Evolutionary conservation across 2,329 filamentous ascomycete species (phyloP).

Genomic region (Domatiomyces catenatus): DNA sequence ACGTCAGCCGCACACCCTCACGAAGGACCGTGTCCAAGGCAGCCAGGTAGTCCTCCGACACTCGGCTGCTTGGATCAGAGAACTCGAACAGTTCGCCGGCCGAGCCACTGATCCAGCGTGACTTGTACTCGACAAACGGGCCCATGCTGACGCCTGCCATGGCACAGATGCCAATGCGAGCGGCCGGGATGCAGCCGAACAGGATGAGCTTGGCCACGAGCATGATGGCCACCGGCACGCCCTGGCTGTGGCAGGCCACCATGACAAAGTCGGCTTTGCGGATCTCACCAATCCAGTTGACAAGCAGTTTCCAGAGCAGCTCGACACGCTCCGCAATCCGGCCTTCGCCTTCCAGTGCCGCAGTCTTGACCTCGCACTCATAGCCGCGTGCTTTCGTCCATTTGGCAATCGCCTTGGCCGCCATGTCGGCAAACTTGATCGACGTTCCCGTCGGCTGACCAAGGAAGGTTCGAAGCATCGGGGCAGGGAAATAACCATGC

Average conservation of each 20-base stretch:
- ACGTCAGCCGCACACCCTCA: slow-evolving; percentile 70
- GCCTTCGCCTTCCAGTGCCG: slow-evolving; percentile 87
- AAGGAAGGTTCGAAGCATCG: slow-evolving; percentile 73
- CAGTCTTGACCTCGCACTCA: slow-evolving; percentile 73
- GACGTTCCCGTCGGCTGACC: slow-evolving; percentile 94
- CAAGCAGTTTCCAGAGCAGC: slow-evolving; percentile 79
- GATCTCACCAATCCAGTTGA: slow-evolving; percentile 90
- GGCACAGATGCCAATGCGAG: slow-evolving; percentile 70
- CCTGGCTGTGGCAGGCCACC: slow-evolving; percentile 88
- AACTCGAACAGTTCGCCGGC: slow-evolving; percentile 96
- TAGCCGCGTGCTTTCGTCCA: slow-evolving; percentile 67
- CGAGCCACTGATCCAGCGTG: slow-evolving; percentile 72
- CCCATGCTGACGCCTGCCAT: slow-evolving; percentile 88
- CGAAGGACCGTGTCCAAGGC: slow-evolving; percentile 59
- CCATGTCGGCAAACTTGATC: slow-evolving; percentile 77
- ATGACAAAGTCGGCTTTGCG: slow-evolving; percentile 76
- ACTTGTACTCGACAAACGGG: slow-evolving; percentile 83
- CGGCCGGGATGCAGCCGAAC: slow-evolving; percentile 58
- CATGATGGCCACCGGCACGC: slow-evolving; percentile 86
- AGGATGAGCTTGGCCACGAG: slow-evolving; percentile 83
- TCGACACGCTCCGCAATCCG: slow-evolving; percentile 80
- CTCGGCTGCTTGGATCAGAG: slow-evolving; percentile 60
- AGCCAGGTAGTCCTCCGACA: slow-evolving; percentile 66
- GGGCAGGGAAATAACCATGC: slow-evolving; percentile 83
- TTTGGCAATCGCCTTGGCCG: slow-evolving; percentile 64